These are phyloP conservation scores for Ottelia alismoides DNA, from an alignment of 106 monocot genomes.

Conservation along the genomic window DNA sequence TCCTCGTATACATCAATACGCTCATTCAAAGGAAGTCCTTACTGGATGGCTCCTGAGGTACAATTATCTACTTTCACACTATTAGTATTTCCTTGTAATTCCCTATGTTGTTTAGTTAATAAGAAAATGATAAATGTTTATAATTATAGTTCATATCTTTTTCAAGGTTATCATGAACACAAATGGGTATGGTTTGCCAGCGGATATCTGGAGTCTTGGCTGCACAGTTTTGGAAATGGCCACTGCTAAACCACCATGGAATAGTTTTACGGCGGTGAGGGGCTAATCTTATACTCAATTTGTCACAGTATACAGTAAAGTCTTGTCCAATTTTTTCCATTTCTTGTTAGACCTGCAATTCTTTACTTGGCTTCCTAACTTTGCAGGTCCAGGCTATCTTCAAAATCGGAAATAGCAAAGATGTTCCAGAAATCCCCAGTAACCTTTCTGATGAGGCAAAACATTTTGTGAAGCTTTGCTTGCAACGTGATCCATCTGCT, in stretches of 20 bases:
- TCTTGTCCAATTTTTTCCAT: background rate
- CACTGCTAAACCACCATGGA: conserved; percentile 93
- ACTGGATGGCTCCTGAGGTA: conserved; percentile 99
- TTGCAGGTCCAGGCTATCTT: conserved; percentile 79
- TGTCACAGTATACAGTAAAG: background rate
- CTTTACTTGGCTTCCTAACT: background rate
- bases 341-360: background rate
- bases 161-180: conserved; percentile 78
- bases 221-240: conserved; percentile 97
- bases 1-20: conserved; percentile 62
- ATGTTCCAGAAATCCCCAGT: conserved; percentile 85
- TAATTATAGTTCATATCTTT: conserved; percentile 1
- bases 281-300: no score
- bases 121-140: background rate
- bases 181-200: conserved; percentile 73
- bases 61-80: background rate
- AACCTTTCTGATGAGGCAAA: conserved; percentile 68
- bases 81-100: no score
- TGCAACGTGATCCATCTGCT: conserved; percentile 63
- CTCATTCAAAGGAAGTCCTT: conserved; percentile 98
- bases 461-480: conserved; percentile 56
- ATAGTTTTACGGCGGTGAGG: conserved; percentile 65
- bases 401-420: conserved; percentile 94
- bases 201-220: conserved; percentile 98
- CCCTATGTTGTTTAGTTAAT: background rate